These are phyloP conservation scores for Wickerhamiella galacta DNA, from an alignment of 805 yeast genomes.

Conservation along the genomic window DNA sequence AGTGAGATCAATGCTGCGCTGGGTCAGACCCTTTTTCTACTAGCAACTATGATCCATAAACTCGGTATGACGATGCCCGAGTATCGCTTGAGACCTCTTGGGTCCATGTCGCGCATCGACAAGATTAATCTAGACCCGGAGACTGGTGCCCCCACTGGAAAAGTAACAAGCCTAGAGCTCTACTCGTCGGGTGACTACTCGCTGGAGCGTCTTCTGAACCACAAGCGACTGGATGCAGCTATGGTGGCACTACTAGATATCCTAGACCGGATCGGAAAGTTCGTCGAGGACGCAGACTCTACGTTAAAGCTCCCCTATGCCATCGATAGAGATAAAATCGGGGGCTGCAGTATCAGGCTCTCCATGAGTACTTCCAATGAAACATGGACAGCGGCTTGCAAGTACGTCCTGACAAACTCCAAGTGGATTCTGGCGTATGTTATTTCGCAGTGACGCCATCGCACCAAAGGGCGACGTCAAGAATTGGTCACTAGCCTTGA, in stretches of 20 bases:
- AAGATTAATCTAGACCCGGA: conserved; percentile 29
- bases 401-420: conserved; percentile 56
- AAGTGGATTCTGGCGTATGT: conserved; percentile 72
- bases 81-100: conserved; percentile 63
- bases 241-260: conserved; percentile 63
- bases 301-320: conserved; percentile 53
- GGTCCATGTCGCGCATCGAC: conserved; percentile 65
- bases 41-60: conserved; percentile 45
- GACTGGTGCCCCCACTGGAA: conserved; percentile 20
- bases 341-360: conserved; percentile 57
- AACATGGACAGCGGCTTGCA: conserved; percentile 85
- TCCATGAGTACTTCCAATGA: conserved; percentile 45
- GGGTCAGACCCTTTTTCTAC: conserved; percentile 62
- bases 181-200: conserved; percentile 59
- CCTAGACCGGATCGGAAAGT: conserved; percentile 33
- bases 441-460: neutral
- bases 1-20: conserved; percentile 81
- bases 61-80: conserved; percentile 38
- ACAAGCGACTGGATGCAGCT: conserved; percentile 62
- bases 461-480: no score
- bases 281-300: conserved; percentile 29
- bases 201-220: conserved; percentile 51
- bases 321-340: conserved; percentile 56
- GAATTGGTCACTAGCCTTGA: no score
- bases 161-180: conserved; percentile 33